phyloP scores from a whole-genome alignment of 139 green algal genomes.

The Edaphochlamys debaryana region DNA sequence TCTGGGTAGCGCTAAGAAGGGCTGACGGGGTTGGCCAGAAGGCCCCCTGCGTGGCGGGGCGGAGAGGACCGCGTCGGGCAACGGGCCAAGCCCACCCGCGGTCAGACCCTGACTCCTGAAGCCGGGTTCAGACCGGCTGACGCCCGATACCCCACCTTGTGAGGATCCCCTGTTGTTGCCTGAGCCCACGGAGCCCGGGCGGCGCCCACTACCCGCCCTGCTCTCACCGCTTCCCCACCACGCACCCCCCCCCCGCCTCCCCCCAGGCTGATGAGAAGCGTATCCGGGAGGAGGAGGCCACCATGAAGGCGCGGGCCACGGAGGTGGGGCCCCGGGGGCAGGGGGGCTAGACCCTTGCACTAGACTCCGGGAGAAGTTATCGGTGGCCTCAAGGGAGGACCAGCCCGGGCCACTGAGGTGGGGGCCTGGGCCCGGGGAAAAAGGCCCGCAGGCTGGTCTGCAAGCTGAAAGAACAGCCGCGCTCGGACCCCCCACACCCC shows the following conservation, averaged over 20 bases:
- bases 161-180: background rate
- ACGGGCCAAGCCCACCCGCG: background rate
- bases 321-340: background rate
- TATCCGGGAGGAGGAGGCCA: conserved; percentile 14
- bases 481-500: too few species aligned
- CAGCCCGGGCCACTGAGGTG: too few species aligned
- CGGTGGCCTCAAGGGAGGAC: too few species aligned
- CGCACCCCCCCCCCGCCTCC: background rate
- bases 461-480: too few species aligned
- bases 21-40: background rate
- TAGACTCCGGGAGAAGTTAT: background rate
- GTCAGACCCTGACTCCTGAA: background rate
- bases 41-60: background rate
- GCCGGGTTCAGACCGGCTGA: too few species aligned
- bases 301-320: conserved; percentile 8
- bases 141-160: too few species aligned
- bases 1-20: too few species aligned
- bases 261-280: conserved; percentile 18
- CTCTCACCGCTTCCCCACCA: background rate
- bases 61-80: too few species aligned
- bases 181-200: background rate
- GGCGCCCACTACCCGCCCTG: background rate
- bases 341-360: too few species aligned
- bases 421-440: too few species aligned
- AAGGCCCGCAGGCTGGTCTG: too few species aligned